phyloP scores from a whole-genome alignment of 305 asterid species.

The Ajuga reptans region DNA sequence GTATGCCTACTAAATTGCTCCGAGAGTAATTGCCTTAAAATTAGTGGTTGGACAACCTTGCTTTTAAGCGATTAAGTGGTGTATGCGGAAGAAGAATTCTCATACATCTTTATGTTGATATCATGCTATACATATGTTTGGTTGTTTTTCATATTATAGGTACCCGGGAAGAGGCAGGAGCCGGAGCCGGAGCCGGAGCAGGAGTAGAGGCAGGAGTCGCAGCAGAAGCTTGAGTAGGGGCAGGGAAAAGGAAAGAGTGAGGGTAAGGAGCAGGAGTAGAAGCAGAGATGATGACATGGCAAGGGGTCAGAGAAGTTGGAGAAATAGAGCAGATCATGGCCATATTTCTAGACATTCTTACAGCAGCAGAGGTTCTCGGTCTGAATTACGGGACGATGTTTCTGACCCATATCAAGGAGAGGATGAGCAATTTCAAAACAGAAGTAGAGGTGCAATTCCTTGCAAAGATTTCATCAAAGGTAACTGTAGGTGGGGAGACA shows the following conservation, averaged over 20 bases:
- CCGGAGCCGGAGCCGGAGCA: conserved; percentile 23
- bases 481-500: conserved; percentile 68
- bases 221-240: conserved; percentile 40
- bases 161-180: conserved; percentile 37
- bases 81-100: not conserved
- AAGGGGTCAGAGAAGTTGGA: conserved; percentile 33
- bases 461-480: conserved; percentile 65
- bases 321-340: conserved; percentile 36
- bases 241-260: conserved; percentile 34
- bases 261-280: conserved; percentile 43
- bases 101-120: not conserved
- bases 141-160: conserved; percentile 25
- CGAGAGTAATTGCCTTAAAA: not conserved
- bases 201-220: conserved; percentile 38
- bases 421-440: conserved; percentile 40
- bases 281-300: conserved; percentile 36
- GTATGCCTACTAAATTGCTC: not conserved
- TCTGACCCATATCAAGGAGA: conserved; percentile 42
- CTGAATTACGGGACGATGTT: conserved; percentile 36
- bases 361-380: conserved; percentile 32
- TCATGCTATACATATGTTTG: not conserved
- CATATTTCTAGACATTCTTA: conserved; percentile 34
- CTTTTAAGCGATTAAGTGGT: not conserved
- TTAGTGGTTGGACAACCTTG: not conserved
- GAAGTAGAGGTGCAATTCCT: conserved; percentile 42